Percentiles rank a stretch among this genome's conserved stretches.
These are phyloP conservation scores for Myxozyma monticola DNA, from an alignment of 805 yeast genomes.

Conservation along the genomic window DNA sequence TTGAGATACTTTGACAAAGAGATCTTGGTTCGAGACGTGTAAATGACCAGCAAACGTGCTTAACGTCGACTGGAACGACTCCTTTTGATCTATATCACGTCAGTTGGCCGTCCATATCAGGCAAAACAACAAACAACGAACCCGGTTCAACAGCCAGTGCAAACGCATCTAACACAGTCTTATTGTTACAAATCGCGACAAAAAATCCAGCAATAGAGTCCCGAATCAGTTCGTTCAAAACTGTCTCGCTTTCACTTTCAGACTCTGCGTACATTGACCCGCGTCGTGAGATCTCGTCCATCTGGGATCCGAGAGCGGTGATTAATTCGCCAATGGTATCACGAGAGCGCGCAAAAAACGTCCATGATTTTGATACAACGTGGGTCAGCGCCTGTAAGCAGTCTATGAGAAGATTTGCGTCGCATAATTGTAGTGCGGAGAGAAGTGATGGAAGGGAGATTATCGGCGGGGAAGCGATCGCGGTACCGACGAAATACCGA, in stretches of 20 bases:
- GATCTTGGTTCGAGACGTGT: slow-evolving; percentile 8
- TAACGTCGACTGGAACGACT: neutral
- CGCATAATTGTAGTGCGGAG: neutral
- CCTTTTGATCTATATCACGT: slow-evolving; percentile 1
- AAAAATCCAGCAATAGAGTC: slow-evolving; percentile 13
- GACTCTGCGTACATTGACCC: no score
- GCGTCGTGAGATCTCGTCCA: no score
- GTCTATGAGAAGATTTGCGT: neutral
- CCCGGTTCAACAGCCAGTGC: neutral
- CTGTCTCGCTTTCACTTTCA: no score
- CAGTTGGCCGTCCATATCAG: neutral
- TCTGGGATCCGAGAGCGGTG: no score
- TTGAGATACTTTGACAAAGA: slow-evolving; percentile 10
- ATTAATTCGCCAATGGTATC: no score
- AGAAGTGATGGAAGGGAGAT: slow-evolving; percentile 11
- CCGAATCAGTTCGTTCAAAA: slow-evolving; percentile 3
- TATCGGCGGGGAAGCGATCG: slow-evolving; percentile 4
- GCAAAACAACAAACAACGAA: neutral
- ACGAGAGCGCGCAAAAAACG: no score
- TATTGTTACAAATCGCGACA: slow-evolving; percentile 1
- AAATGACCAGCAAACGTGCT: slow-evolving; percentile 8
- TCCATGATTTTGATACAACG: neutral
- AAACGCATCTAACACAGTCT: neutral
- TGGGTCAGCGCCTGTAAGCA: slow-evolving; percentile 12
- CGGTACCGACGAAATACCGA: slow-evolving; percentile 8